phyloP scores from a whole-genome alignment of 495 filamentous ascomycete species.

The Hyaloscypha finlandica region DNA sequence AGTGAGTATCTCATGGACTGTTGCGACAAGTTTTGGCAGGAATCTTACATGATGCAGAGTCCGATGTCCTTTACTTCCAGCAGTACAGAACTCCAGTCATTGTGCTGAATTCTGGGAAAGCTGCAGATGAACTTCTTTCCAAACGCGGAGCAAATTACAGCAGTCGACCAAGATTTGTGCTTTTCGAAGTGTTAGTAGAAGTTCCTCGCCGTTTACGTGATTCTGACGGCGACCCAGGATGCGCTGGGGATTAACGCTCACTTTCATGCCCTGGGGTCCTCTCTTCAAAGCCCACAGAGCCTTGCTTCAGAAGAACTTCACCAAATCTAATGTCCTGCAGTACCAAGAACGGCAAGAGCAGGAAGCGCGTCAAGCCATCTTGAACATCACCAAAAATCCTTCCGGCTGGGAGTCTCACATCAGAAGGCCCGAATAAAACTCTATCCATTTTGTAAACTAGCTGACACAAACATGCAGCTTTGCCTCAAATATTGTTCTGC shows the following conservation, averaged over 20 bases:
- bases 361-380: constrained; percentile 14
- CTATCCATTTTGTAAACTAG: background rate
- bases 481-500: constrained; percentile 32
- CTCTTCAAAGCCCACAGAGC: constrained; percentile 20
- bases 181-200: constrained; percentile 26
- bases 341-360: constrained; percentile 22
- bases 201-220: background rate
- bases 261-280: constrained; percentile 26
- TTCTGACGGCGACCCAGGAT: constrained; percentile 6
- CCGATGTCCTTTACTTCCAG: constrained; percentile 27
- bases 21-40: background rate
- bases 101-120: constrained; percentile 22
- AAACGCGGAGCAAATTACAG: constrained; percentile 26
- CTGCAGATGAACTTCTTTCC: constrained; percentile 21
- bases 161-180: constrained; percentile 25
- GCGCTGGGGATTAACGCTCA: constrained; percentile 29
- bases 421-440: background rate
- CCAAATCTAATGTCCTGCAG: constrained; percentile 5
- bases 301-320: constrained; percentile 22
- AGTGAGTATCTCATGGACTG: background rate
- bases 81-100: constrained; percentile 19
- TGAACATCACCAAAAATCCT: constrained; percentile 15
- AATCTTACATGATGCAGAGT: constrained; percentile 6
- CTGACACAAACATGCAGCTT: constrained; percentile 39
- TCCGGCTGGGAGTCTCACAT: constrained; percentile 15